These are phyloP conservation scores for Terfezia boudieri DNA, from an alignment of 495 filamentous ascomycete genomes.

Conservation along the genomic window DNA sequence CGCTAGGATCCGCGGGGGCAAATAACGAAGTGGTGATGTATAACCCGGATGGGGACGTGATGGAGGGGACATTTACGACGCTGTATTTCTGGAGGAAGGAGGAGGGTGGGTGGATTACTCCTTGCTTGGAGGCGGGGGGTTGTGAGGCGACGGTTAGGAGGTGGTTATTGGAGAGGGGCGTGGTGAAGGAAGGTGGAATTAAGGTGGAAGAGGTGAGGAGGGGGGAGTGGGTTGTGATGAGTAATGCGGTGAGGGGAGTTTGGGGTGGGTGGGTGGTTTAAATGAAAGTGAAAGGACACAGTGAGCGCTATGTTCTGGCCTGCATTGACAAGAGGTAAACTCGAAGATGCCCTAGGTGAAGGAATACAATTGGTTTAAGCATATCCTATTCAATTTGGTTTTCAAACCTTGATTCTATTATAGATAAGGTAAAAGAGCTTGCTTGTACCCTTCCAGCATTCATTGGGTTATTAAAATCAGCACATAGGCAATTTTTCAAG, in stretches of 20 bases:
- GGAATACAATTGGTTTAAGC: too few species aligned
- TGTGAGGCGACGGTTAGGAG: conserved; percentile 62
- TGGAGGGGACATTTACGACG: conserved; percentile 60
- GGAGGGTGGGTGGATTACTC: conserved; percentile 44
- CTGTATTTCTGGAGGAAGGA: conserved; percentile 46
- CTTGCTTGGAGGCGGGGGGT: conserved; percentile 42
- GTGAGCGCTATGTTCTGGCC: too few species aligned
- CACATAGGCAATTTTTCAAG: too few species aligned
- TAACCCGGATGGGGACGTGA: conserved; percentile 42
- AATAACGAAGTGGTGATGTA: conserved; percentile 51
- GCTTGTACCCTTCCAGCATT: too few species aligned
- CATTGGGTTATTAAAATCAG: too few species aligned
- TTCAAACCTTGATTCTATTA: too few species aligned
- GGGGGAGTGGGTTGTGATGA: conserved; percentile 13
- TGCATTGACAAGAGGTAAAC: too few species aligned
- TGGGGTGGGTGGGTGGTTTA: conserved; percentile 8
- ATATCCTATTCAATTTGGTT: too few species aligned
- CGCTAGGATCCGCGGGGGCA: conserved; percentile 27
- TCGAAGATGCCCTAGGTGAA: too few species aligned
- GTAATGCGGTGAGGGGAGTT: conserved; percentile 15
- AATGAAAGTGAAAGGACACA: neutral
- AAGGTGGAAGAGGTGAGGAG: neutral
- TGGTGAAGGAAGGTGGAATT: conserved; percentile 11
- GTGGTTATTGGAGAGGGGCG: conserved; percentile 45
- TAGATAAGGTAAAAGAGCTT: too few species aligned